These are phyloP conservation scores for Fomes fomentarius DNA, from an alignment of 1,284 basidiomycete genomes.

Conservation along the genomic window DNA sequence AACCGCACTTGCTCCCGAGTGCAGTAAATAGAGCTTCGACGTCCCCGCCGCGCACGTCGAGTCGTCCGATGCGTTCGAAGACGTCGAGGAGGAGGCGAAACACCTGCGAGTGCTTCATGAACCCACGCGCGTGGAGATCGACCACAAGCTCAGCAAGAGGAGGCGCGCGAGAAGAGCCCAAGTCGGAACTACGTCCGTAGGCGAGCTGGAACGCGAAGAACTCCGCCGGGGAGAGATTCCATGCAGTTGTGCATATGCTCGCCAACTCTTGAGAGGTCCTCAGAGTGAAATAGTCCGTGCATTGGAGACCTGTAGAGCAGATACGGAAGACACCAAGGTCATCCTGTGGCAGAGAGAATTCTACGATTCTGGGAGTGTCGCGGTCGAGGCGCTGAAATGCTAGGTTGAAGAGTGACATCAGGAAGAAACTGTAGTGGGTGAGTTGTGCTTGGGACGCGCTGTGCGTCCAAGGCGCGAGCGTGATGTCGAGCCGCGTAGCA, in stretches of 20 bases:
- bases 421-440: neutral
- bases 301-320: neutral
- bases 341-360: neutral
- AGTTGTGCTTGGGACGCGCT: neutral
- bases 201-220: neutral
- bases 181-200: neutral
- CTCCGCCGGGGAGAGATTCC: neutral
- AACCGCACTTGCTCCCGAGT: neutral
- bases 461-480: neutral
- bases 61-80: neutral
- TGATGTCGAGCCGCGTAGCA: neutral
- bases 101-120: neutral
- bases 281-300: neutral
- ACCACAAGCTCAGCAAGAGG: neutral
- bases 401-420: neutral
- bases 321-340: neutral
- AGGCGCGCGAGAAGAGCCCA: neutral
- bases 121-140: neutral
- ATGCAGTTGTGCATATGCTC: neutral
- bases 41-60: neutral
- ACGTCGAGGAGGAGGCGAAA: neutral
- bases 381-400: neutral
- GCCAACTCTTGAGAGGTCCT: neutral
- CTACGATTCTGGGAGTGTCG: neutral
- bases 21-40: neutral